These are phyloP conservation scores for Boletus edulis DNA, from an alignment of 768 basidiomycete species.

Conservation along the genomic window DNA sequence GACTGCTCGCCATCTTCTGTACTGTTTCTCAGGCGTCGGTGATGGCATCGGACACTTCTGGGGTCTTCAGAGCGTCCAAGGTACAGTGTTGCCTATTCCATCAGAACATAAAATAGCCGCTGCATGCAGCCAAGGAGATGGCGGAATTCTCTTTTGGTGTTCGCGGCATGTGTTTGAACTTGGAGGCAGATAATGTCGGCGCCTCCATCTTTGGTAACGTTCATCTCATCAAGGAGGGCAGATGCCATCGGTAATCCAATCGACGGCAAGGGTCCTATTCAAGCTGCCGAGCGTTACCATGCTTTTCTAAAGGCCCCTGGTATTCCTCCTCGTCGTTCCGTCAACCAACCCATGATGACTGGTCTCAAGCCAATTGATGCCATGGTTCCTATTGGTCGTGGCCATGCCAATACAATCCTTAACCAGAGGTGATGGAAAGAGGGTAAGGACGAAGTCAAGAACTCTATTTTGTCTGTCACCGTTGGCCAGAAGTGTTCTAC, in stretches of 20 bases:
- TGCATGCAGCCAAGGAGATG: slow-evolving; percentile 91
- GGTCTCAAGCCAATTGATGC: slow-evolving; percentile 99
- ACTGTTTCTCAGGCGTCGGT: slow-evolving; percentile 74
- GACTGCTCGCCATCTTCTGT: slow-evolving; percentile 4
- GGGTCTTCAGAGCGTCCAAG: slow-evolving; percentile 98
- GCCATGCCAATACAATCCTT: slow-evolving; percentile 99
- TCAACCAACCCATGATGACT: slow-evolving; percentile 99
- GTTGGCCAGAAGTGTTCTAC: slow-evolving; percentile 99
- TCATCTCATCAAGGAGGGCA: slow-evolving; percentile 97
- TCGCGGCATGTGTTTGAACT: slow-evolving; percentile 99
- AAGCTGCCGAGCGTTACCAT: slow-evolving; percentile 90
- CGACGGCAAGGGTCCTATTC: slow-evolving; percentile 98
- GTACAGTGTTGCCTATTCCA: slow-evolving; percentile 38
- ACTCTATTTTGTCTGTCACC: slow-evolving; percentile 98
- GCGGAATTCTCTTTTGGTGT: slow-evolving; percentile 99
- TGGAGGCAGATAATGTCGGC: slow-evolving; percentile 99
- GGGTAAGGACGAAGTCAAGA: slow-evolving; percentile 93
- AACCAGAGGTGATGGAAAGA: slow-evolving; percentile 99
- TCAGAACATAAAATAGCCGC: neutral
- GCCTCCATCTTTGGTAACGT: slow-evolving; percentile 99
- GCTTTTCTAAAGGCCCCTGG: slow-evolving; percentile 98
- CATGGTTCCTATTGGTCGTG: slow-evolving; percentile 99
- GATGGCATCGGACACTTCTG: slow-evolving; percentile 99
- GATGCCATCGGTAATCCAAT: slow-evolving; percentile 99
- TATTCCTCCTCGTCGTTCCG: slow-evolving; percentile 98